Evolutionary conservation across 179 eudicot genomes (phyloP).

Genomic region (Silene vulgaris): DNA sequence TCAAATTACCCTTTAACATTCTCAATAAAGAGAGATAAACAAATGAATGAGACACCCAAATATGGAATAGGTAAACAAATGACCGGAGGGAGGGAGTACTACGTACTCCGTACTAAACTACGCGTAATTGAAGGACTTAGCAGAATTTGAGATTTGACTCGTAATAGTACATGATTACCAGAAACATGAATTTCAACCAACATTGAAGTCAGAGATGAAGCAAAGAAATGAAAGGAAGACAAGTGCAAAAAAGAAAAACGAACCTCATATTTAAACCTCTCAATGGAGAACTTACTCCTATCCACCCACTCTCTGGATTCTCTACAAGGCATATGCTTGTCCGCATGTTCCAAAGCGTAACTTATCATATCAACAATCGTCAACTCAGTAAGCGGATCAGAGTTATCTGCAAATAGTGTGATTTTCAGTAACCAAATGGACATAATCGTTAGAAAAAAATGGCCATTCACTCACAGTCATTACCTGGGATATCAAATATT

Average conservation of each 20-base stretch:
- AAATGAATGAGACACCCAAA: too few species aligned
- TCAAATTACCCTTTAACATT: too few species aligned
- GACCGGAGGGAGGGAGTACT: too few species aligned
- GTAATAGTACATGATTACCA: not conserved
- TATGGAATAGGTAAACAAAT: too few species aligned
- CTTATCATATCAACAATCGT: constrained; percentile 50
- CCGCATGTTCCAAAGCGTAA: constrained; percentile 67
- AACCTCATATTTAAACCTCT: constrained; percentile 35
- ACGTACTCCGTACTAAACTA: too few species aligned
- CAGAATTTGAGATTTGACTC: not conserved
- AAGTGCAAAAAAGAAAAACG: constrained; percentile 9
- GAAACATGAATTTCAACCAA: not conserved
- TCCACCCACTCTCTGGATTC: constrained; percentile 31
- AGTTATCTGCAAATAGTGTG: constrained; percentile 41
- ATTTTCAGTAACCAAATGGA: not conserved
- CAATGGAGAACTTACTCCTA: constrained; percentile 20
- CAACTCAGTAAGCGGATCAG: constrained; percentile 50
- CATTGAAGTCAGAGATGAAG: not conserved
- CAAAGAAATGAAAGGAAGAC: not conserved
- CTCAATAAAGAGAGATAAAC: too few species aligned
- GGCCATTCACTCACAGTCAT: not conserved
- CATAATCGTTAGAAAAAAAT: constrained; percentile 9
- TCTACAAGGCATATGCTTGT: constrained; percentile 55
- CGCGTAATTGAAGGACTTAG: not conserved
- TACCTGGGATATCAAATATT: constrained; percentile 85